These are phyloP conservation scores for Quercus aquifolioides DNA, from an alignment of 306 rosid species.

Conservation along the genomic window DNA sequence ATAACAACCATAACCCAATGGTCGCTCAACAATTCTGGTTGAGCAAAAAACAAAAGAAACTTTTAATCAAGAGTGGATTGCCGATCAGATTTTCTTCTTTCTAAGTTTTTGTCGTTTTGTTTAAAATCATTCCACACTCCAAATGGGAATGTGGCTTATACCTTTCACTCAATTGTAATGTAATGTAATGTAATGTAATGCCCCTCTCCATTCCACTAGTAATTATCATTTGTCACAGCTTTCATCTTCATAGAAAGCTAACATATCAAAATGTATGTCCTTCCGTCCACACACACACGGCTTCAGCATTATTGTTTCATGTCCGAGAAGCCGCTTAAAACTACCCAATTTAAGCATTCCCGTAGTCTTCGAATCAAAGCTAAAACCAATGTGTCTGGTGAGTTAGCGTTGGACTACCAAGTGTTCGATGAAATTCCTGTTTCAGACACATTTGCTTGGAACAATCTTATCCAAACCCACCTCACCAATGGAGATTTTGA, in stretches of 20 bases:
- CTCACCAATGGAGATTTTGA: slow-evolving; percentile 30
- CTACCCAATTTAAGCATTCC: slow-evolving; percentile 4
- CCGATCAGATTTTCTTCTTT: no score
- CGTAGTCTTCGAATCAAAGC: background rate
- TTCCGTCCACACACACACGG: background rate
- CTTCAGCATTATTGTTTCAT: background rate
- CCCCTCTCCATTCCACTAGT: background rate
- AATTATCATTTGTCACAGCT: no score
- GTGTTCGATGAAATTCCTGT: slow-evolving; percentile 57
- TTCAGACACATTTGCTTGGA: slow-evolving; percentile 65
- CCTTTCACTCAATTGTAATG: background rate
- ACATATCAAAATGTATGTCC: background rate
- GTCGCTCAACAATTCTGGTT: no score
- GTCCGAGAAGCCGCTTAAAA: background rate
- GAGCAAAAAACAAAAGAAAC: no score
- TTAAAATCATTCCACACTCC: no score
- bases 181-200: background rate
- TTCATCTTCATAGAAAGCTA: background rate
- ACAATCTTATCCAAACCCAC: slow-evolving; percentile 59
- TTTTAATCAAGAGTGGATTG: no score
- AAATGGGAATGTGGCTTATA: no score
- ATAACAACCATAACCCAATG: no score
- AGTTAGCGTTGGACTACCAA: slow-evolving; percentile 12
- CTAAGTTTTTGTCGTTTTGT: no score
- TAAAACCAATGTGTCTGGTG: background rate